Evolutionary conservation across 208 protist genomes (phyloP).

Genomic region (Leishmania lainsoni): DNA sequence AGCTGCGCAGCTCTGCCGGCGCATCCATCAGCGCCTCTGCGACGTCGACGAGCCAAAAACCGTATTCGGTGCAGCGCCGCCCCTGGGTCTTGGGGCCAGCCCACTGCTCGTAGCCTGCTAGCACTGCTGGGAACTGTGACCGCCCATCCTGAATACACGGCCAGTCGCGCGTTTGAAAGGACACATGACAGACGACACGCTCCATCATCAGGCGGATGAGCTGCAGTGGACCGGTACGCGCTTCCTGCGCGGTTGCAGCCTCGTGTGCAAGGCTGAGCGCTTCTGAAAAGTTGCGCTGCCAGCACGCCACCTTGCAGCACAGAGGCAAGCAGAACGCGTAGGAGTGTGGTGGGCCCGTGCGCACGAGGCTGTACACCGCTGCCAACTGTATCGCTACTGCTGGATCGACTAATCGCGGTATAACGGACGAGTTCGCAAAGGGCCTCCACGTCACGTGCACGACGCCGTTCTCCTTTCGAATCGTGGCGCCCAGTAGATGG

Average conservation of each 20-base stretch:
- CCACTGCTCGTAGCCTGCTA: slow-evolving; percentile 50
- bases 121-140: slow-evolving; percentile 43
- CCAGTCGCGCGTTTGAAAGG: slow-evolving; percentile 49
- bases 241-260: slow-evolving; percentile 37
- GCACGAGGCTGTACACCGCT: slow-evolving; percentile 45
- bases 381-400: slow-evolving; percentile 39
- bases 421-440: slow-evolving; percentile 50
- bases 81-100: slow-evolving; percentile 65
- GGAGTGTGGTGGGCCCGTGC: slow-evolving; percentile 62
- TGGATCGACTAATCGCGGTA: slow-evolving; percentile 63
- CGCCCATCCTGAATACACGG: slow-evolving; percentile 45
- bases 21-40: slow-evolving; percentile 37
- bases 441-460: slow-evolving; percentile 54
- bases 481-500: slow-evolving; percentile 57
- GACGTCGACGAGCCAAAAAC: slow-evolving; percentile 69
- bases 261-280: slow-evolving; percentile 51
- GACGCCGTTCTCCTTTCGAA: slow-evolving; percentile 27
- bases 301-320: slow-evolving; percentile 69
- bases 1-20: slow-evolving; percentile 41
- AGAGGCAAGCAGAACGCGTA: slow-evolving; percentile 78
- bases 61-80: slow-evolving; percentile 69
- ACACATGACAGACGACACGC: slow-evolving; percentile 55
- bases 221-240: slow-evolving; percentile 33
- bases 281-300: slow-evolving; percentile 53
- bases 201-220: slow-evolving; percentile 52